A percentile compares a stretch with the other conserved stretches of the same genome.
Evolutionary conservation across 805 yeast species (phyloP).

Genomic region (Pichia thaimueangensis): DNA sequence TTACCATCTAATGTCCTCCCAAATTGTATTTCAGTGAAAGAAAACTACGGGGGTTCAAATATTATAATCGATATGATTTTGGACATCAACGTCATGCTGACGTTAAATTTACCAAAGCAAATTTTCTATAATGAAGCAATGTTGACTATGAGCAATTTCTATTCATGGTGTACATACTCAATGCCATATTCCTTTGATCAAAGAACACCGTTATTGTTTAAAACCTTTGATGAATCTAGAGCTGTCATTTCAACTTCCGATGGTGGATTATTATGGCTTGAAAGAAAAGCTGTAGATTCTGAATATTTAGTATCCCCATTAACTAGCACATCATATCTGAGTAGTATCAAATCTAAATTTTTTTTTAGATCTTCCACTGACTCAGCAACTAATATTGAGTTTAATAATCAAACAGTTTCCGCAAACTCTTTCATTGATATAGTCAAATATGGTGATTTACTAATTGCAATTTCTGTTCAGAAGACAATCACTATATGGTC

Average conservation of each 20-base stretch:
- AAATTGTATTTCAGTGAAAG: conserved; percentile 34
- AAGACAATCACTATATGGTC: conserved; percentile 58
- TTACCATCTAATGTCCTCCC: conserved; percentile 33
- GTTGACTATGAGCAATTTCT: conserved; percentile 25
- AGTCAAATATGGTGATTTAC: conserved; percentile 7
- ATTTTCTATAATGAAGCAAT: conserved; percentile 33
- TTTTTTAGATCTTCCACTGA: conserved; percentile 15
- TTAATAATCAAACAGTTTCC: conserved; percentile 19
- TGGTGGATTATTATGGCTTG: conserved; percentile 66
- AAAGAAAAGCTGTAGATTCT: conserved; percentile 23
- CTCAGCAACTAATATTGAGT: conserved; percentile 13
- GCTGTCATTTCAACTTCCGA: conserved; percentile 60
- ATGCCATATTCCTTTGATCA: conserved; percentile 60
- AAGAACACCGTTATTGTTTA: conserved; percentile 48
- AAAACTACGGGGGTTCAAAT: conserved; percentile 18
- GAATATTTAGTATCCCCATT: conserved; percentile 33
- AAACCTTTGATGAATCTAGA: conserved; percentile 38
- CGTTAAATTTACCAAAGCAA: conserved; percentile 37
- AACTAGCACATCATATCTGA: conserved; percentile 45
- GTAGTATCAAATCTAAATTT: conserved; percentile 26
- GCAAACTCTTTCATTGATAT: conserved; percentile 21
- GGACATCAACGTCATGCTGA: conserved; percentile 43
- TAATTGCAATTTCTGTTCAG: conserved; percentile 46
- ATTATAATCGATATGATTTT: conserved; percentile 52
- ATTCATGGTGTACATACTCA: conserved; percentile 61